Base-by-base conservation (phyloP, 768 basidiomycete genomes). In the Cystofilobasidium bisporidii region DNA sequence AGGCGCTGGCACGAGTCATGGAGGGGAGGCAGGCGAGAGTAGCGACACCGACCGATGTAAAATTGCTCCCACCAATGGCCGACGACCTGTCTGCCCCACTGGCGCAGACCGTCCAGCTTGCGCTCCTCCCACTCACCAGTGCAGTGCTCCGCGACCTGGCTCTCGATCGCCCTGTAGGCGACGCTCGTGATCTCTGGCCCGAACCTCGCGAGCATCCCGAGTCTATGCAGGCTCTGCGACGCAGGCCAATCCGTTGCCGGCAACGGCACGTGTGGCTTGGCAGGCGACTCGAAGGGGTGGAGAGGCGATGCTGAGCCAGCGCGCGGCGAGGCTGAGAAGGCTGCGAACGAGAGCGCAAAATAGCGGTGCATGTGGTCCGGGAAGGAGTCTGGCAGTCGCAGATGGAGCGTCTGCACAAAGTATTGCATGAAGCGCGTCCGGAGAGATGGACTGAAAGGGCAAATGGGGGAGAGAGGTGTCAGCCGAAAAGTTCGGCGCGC, bases 161-260 rank as follows among this genome's bases (percentile, higher is more conserved):
- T 75, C 73, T 92, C 89, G 70, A 99, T 92, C 71, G 85, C 84
- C 73, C 88, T 87, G 71, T 91, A 91, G 33, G 89, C 88, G 4
- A 92, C 86, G 60, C 84, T 85, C 24, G 88, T 85, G 33, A 97
- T 84, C 66, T 91, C 82, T 10, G 84, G 83, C 73, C 93, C 91
- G 73, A 87, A 91, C 33, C 89, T 85, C 69, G 89, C 87, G 32
- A 88, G 80, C 12, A 94, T 79, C 5, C 88, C 88, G 0, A 94
- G 82, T 1, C 79, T 78, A 64, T 87, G 69, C 87, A 69, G 89
- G 85, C 1, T 84, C 78, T 24, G 78, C 77, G 85, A 87, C 85
- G 40, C 86, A 74, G 20, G 73, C 32, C 15, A 72, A 64, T 43
- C 80, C 77, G 32, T 72, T 76, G 1, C 78, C 75, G 55, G 48